phyloP scores from a whole-genome alignment of 2,329 filamentous ascomycete genomes.

The Alternaria sp. region DNA sequence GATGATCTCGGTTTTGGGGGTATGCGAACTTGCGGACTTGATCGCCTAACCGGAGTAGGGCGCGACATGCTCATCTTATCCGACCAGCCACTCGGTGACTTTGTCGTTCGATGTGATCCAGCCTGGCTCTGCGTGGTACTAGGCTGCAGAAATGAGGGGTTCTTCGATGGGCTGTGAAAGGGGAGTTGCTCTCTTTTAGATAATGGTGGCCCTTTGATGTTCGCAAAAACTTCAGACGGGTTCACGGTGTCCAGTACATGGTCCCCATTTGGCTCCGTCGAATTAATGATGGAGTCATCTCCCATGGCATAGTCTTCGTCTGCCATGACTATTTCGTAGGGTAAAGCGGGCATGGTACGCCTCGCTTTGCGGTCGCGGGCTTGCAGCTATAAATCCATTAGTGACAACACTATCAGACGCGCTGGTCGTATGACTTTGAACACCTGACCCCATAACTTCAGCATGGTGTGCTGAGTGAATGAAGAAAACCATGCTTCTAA shows the following conservation, averaged over 20 bases:
- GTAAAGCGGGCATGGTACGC: conserved; percentile 22
- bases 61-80: conserved; percentile 34
- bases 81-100: conserved; percentile 21
- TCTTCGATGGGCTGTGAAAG: conserved; percentile 30
- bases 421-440: neutral
- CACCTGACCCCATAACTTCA: neutral
- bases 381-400: conserved; percentile 17
- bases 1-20: conserved; percentile 45
- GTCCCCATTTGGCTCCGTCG: conserved; percentile 44
- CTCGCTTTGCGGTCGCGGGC: conserved; percentile 20
- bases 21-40: conserved; percentile 37
- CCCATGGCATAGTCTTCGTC: conserved; percentile 40
- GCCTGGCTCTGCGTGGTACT: conserved; percentile 6
- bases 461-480: neutral
- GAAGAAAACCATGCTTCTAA: neutral
- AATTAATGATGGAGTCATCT: conserved; percentile 35
- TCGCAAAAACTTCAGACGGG: conserved; percentile 37
- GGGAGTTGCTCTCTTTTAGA: conserved; percentile 36
- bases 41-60: conserved; percentile 16
- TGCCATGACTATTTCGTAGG: conserved; percentile 29
- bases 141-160: conserved; percentile 12
- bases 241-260: conserved; percentile 32
- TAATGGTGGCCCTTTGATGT: conserved; percentile 16
- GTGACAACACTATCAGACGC: neutral
- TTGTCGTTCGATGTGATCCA: conserved; percentile 9